Base-by-base conservation (phyloP, 192 early-diverging fungal genomes). In the Backusella liffmaniae region DNA sequence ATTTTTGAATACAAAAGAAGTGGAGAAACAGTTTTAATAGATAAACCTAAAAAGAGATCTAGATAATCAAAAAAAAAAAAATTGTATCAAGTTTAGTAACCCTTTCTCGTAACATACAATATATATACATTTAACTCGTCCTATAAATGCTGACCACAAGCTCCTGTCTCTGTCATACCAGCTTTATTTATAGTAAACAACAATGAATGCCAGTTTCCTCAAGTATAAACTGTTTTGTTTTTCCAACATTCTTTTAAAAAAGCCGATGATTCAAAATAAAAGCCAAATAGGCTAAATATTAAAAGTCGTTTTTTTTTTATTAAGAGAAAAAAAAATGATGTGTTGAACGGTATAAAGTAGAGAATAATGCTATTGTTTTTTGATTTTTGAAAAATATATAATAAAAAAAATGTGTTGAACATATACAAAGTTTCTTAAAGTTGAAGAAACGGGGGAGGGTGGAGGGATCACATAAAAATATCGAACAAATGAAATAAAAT, bases 281-380 rank as follows among this genome's bases (percentile, higher is more conserved):
- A 41, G 7, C 39, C 39, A 41, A 41, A 41, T 10, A 10, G 39
- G 18, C 21, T 53, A n/a, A 21, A 23, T 62, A 62, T 29, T 62
- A 62, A 62, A 29, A 62, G 56, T 10, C 23, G 18, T 26, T 23
- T 26, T 56, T 26, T 56, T 59, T 62, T 62, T 62, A 62, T 62
- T 62, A 62, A 62, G 56, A 62, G 21, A 62, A 62, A 62, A 59
- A 42, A 62, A 62, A 13, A 62, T 5, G 26, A 62, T 62, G 56
- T 62, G 56, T 62, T 62, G 56, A 62, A 62, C 56, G 56, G 56
- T 62, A 29, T 62, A 62, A 62, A 13, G 56, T 29, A 26, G 56
- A 59, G 23, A 62, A 23, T 26, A 29, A 62, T 62, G 56, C 56
- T 62, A 62, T 62, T 62, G 56, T 62, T 62, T 56, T 62, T 62